Evolutionary conservation across 2,329 filamentous ascomycete genomes (phyloP), one percentile per base, ranked within the genome.

Genomic region (Trichoderma polysporum): DNA sequence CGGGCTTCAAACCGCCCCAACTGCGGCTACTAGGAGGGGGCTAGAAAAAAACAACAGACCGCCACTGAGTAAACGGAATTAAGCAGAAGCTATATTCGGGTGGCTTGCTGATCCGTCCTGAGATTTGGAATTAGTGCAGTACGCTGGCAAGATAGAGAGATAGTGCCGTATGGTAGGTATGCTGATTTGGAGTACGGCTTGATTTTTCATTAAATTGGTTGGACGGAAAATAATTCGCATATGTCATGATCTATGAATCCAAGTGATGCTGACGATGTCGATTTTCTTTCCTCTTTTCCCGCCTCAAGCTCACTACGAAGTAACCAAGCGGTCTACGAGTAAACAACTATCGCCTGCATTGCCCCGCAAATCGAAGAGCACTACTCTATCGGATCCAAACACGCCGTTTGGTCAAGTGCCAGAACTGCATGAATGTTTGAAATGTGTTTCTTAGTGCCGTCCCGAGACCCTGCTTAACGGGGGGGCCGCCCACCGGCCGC

Each of bases 401-500:
- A 47, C 50, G 31, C 35, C 56, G 56, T 37, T 56, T 39, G 53
- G 5, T 10, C 22, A 54, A 19, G 27, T 10, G 49, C 49, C 27
- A 35, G 29, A 31, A 35, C 29, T 33, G 62, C 62, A 47, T 66
- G 15, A 49, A 49, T 49, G 62, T 57, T 66, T 58, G 62, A 57
- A 57, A 41, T 57, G 52, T 25, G 62, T 58, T 66, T 66, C 53
- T 39, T 49, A 29, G 52, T 66, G 62, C 62, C 53, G 39, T 39
- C 39, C 35, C 45, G 37, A 63, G 22, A 65, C 62, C 31, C 37
- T 47, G 22, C 25, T 17, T 31, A 25, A 22, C 22, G 12, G 52
- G 47, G 39, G n/a, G n/a, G n/a, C n/a, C 47, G 10, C 6, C 47
- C 25, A 25, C 29, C 10, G 25, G 37, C 37, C 27, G 58, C 50